phyloP scores from a whole-genome alignment of 2,329 filamentous ascomycete species.

The Trichoderma afroharzianum region DNA sequence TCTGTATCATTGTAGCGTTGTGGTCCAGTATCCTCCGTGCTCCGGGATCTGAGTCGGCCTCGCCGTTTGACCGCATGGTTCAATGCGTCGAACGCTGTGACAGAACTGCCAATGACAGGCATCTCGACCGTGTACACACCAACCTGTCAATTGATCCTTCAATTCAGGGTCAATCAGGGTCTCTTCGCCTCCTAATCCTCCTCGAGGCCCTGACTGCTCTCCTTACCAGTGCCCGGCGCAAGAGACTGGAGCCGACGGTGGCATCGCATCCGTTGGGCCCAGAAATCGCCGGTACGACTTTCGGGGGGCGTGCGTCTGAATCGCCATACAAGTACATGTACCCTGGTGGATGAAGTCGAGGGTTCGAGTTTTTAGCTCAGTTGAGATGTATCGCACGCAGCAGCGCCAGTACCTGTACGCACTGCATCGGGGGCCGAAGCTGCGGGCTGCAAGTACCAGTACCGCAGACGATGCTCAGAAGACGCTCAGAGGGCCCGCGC shows the following conservation, averaged over 20 bases:
- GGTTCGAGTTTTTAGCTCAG: neutral
- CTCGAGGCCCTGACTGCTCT: neutral
- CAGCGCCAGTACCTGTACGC: neutral
- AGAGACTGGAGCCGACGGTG: neutral
- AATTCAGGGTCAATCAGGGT: neutral
- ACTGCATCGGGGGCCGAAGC: neutral
- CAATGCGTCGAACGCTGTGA: neutral
- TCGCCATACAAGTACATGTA: neutral
- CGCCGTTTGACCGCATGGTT: neutral
- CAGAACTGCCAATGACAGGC: neutral
- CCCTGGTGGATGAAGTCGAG: neutral
- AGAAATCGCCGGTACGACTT: neutral
- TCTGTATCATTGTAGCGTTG: neutral
- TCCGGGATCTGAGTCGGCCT: neutral
- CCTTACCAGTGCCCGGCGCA: neutral
- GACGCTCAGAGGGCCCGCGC: conserved; percentile 15
- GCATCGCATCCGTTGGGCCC: conserved; percentile 1
- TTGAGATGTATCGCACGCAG: neutral
- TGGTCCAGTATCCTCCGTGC: neutral
- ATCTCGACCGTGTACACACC: neutral
- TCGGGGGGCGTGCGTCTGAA: conserved; percentile 8
- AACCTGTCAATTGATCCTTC: neutral
- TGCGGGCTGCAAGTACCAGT: neutral
- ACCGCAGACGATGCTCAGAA: neutral
- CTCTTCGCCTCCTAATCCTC: neutral